These are phyloP conservation scores for Termitomyces sp. DNA, from an alignment of 768 basidiomycete genomes.

Conservation along the genomic window DNA sequence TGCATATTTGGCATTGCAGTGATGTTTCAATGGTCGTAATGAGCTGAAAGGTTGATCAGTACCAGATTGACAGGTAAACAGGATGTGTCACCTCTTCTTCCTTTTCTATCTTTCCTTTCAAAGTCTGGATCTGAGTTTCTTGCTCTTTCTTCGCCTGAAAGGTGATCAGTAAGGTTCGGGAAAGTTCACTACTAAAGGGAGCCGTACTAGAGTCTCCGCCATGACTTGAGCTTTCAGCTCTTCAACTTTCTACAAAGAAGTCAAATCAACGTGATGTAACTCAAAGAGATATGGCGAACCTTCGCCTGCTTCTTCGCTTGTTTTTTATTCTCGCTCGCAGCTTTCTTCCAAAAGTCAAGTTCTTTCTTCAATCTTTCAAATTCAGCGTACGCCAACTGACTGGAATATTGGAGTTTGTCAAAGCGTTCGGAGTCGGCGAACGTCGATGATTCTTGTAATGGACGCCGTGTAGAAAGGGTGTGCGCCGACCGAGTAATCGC, in stretches of 20 bases:
- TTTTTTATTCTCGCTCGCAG: conserved; percentile 42
- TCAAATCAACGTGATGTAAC: background rate
- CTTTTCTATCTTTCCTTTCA: conserved; percentile 42
- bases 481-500: conserved; percentile 8
- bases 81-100: conserved; percentile 46
- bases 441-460: background rate
- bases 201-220: conserved; percentile 30
- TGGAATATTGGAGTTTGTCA: conserved; percentile 18
- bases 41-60: conserved; percentile 28
- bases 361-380: conserved; percentile 52
- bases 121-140: conserved; percentile 34
- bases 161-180: background rate
- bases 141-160: conserved; percentile 38
- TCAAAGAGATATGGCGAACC: conserved; percentile 25
- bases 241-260: conserved; percentile 40
- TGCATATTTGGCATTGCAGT: conserved; percentile 72
- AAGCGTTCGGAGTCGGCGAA: conserved; percentile 5
- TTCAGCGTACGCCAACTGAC: conserved; percentile 39
- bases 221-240: conserved; percentile 41
- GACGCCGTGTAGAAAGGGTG: conserved; percentile 9
- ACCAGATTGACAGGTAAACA: background rate
- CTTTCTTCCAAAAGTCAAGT: conserved; percentile 47
- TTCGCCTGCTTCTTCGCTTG: conserved; percentile 49
- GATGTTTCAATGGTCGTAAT: conserved; percentile 51
- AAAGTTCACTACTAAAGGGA: background rate